Percentiles rank a stretch among this genome's conserved stretches.
Evolutionary conservation across 345 rosid species (phyloP).

Genomic region (Nasturtium officinale): DNA sequence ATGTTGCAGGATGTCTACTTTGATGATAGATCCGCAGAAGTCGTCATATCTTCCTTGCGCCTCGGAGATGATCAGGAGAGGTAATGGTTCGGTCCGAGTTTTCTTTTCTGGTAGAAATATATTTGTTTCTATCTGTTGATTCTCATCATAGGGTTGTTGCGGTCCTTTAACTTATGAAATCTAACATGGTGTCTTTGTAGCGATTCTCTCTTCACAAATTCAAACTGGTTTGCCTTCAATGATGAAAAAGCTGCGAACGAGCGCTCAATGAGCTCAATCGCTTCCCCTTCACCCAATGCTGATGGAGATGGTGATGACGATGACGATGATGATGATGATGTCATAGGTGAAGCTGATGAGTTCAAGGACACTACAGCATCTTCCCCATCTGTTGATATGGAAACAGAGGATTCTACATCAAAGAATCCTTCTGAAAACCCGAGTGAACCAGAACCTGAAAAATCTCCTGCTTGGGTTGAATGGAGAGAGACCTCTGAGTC

Average conservation of each 20-base stretch:
- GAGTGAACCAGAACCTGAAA: constrained; percentile 56
- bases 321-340: constrained; percentile 27
- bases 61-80: constrained; percentile 92
- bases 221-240: constrained; percentile 92
- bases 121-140: not conserved
- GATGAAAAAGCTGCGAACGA: constrained; percentile 66
- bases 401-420: constrained; percentile 46
- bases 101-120: constrained; percentile 19
- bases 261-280: constrained; percentile 52
- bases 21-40: constrained; percentile 98
- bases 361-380: constrained; percentile 56
- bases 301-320: constrained; percentile 46
- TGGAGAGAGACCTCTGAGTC: constrained; percentile 76
- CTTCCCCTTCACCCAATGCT: constrained; percentile 65
- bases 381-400: constrained; percentile 47
- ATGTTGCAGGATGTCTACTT: constrained; percentile 87
- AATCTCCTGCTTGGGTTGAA: constrained; percentile 74
- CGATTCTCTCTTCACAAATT: constrained; percentile 77
- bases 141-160: constrained; percentile 7
- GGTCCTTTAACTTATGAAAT: not conserved
- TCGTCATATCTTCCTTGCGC: constrained; percentile 91
- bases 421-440: constrained; percentile 45
- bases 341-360: constrained; percentile 55
- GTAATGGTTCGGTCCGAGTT: constrained; percentile 40
- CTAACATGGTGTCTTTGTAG: constrained; percentile 49